Evolutionary conservation across 2,329 filamentous ascomycete species (phyloP).

Genomic region (Diaporthe sp.): DNA sequence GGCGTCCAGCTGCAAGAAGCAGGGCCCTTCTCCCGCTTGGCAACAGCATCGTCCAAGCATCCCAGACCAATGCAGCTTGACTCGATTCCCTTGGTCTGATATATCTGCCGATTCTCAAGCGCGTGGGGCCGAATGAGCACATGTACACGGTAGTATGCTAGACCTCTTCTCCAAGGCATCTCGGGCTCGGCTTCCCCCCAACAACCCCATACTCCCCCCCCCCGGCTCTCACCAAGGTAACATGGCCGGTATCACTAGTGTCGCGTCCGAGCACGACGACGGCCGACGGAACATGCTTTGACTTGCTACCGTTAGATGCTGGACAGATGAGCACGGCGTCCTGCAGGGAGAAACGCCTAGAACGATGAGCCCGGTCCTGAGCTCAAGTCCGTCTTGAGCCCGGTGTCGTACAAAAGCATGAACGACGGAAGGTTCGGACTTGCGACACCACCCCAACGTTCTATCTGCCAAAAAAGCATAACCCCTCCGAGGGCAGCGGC

Average conservation of each 20-base stretch:
- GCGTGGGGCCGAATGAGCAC: constrained; percentile 27
- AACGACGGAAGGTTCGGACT: constrained; percentile 16
- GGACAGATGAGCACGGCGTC: background rate
- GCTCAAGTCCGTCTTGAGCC: constrained; percentile 17
- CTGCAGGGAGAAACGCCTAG: constrained; percentile 13
- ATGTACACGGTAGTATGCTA: background rate
- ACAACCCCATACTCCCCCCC: background rate
- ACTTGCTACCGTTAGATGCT: constrained; percentile 18
- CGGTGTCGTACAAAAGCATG: constrained; percentile 12
- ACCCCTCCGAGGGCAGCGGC: background rate
- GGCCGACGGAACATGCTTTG: constrained; percentile 13
- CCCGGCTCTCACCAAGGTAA: background rate
- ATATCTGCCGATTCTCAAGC: constrained; percentile 30
- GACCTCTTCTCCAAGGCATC: background rate
- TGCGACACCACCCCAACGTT: constrained; percentile 13
- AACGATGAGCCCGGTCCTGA: background rate
- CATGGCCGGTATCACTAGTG: constrained; percentile 15
- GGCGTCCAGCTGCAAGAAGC: constrained; percentile 7
- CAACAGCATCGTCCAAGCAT: constrained; percentile 21
- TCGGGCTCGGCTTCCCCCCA: background rate
- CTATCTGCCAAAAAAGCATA: constrained; percentile 8
- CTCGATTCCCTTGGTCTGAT: constrained; percentile 14
- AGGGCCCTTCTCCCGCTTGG: constrained; percentile 14
- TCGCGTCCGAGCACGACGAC: constrained; percentile 19
- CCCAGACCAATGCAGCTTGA: background rate